Evolutionary conservation across 306 rosid species (phyloP).

Genomic region (Alnus glutinosa): DNA sequence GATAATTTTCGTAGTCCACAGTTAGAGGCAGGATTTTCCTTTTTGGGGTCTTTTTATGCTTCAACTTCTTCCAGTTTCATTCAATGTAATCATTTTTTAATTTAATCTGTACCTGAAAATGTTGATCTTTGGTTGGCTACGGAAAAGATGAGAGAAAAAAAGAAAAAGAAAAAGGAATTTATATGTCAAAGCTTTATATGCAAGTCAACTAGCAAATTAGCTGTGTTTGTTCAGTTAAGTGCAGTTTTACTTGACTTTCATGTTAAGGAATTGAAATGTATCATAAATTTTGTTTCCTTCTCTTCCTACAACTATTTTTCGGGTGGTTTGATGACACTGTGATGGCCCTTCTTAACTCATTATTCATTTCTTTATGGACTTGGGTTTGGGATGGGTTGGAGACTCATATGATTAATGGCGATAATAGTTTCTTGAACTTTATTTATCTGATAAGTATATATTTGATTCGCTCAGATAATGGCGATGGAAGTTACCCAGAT

Average conservation of each 20-base stretch:
- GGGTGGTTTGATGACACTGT: neutral
- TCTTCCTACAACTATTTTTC: neutral
- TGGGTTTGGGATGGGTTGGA: neutral
- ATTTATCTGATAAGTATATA: neutral
- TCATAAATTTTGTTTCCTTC: neutral
- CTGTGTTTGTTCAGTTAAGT: neutral
- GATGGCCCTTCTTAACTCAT: neutral
- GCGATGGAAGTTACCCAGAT: conserved; percentile 86
- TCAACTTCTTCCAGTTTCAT: neutral
- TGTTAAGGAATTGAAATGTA: neutral
- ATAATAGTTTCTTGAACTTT: neutral
- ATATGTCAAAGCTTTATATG: neutral
- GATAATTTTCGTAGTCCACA: neutral
- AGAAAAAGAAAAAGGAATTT: neutral
- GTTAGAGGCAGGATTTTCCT: neutral
- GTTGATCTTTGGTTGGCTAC: neutral
- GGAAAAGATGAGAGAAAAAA: neutral
- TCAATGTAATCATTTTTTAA: neutral
- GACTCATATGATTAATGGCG: neutral
- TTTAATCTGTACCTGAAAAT: neutral
- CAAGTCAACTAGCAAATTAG: neutral
- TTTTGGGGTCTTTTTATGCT: neutral
- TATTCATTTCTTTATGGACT: neutral
- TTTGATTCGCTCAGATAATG: conserved; percentile 33
- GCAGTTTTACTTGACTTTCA: neutral